A percentile compares a stretch with the other conserved stretches of the same genome.
phyloP scores from a whole-genome alignment of 2,329 filamentous ascomycete species.

The Chalaropsis ovoidea region DNA sequence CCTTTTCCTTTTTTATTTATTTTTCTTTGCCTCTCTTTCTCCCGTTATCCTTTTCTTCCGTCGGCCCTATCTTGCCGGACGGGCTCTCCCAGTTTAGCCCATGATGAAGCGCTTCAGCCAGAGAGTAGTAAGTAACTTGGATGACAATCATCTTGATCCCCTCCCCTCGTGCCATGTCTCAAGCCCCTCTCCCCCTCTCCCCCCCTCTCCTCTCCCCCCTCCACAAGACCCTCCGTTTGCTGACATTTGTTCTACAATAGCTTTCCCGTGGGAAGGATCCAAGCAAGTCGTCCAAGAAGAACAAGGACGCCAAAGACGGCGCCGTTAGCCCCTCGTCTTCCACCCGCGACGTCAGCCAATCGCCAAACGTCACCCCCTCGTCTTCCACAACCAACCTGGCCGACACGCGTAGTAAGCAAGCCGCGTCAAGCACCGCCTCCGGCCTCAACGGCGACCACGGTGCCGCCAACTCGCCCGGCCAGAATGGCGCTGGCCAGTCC shows the following conservation, averaged over 20 bases:
- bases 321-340: conserved; percentile 66
- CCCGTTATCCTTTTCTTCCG: conserved; percentile 20
- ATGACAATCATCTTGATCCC: not conserved
- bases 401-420: conserved; percentile 72
- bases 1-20: conserved; percentile 14
- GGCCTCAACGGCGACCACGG: conserved; percentile 22
- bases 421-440: conserved; percentile 11
- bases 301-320: conserved; percentile 62
- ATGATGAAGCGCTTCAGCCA: conserved; percentile 97
- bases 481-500: conserved; percentile 30
- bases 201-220: not conserved
- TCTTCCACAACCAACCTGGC: conserved; percentile 82
- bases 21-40: not conserved
- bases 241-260: conserved; percentile 39
- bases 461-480: conserved; percentile 33
- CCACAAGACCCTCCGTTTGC: not conserved
- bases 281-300: conserved; percentile 72
- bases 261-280: conserved; percentile 82
- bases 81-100: conserved; percentile 31
- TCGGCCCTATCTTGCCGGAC: conserved; percentile 25
- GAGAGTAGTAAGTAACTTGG: conserved; percentile 67
- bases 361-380: conserved; percentile 63
- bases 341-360: conserved; percentile 49
- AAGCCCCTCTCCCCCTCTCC: not conserved
- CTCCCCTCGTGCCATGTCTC: too few species aligned